phyloP scores from a whole-genome alignment of 208 protist genomes.

The Crithidia expoeki region DNA sequence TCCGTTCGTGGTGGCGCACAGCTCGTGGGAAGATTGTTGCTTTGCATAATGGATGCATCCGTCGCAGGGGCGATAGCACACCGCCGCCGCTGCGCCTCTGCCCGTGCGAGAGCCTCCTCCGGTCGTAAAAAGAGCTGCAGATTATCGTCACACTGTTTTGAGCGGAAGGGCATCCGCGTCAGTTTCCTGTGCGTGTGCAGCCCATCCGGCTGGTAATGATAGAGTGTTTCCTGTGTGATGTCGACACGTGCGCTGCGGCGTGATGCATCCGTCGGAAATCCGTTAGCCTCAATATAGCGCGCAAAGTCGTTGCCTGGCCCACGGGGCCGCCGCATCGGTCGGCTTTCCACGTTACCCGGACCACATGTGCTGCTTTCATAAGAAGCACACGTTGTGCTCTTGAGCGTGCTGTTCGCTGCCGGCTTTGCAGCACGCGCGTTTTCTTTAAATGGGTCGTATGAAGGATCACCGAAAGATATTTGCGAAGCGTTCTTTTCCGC shows the following conservation, averaged over 20 bases:
- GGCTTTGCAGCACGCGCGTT: background rate
- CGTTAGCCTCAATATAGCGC: constrained; percentile 39
- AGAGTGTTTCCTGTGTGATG: constrained; percentile 11
- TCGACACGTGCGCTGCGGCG: constrained; percentile 19
- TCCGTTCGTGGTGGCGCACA: background rate
- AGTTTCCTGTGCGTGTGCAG: constrained; percentile 32
- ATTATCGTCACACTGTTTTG: constrained; percentile 19
- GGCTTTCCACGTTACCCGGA: background rate
- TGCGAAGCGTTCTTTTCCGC: constrained; percentile 12
- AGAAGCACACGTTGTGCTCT: background rate
- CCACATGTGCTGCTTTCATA: background rate
- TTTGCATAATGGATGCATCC: background rate
- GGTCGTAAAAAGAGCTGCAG: constrained; percentile 31
- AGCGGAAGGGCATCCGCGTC: constrained; percentile 16
- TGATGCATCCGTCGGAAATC: constrained; percentile 40
- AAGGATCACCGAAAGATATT: constrained; percentile 9
- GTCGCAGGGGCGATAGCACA: background rate
- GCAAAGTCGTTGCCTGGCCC: constrained; percentile 48
- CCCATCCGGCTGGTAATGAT: constrained; percentile 13
- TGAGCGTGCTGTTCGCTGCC: background rate
- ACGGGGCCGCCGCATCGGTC: constrained; percentile 25
- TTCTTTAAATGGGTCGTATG: constrained; percentile 4
- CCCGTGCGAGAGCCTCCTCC: constrained; percentile 11
- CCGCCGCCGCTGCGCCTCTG: constrained; percentile 3
- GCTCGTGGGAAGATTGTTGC: background rate